These are phyloP conservation scores for Colletotrichum lindemuthianum DNA, from an alignment of 2,329 filamentous ascomycete species.

Conservation along the genomic window DNA sequence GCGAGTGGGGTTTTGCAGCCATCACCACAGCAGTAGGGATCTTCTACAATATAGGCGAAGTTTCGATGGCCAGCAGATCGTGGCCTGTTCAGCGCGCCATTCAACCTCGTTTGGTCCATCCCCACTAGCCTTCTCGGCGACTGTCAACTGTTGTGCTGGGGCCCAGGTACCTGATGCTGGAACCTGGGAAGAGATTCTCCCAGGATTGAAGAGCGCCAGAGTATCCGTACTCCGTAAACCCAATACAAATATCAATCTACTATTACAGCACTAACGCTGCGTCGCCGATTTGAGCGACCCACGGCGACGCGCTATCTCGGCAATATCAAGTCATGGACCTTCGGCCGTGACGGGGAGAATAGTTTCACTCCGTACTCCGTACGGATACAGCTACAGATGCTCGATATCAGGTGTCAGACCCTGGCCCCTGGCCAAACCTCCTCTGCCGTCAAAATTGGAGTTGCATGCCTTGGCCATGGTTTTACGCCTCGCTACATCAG, in stretches of 20 bases:
- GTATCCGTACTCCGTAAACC: no score
- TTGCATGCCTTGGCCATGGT: no score
- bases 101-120: constrained; percentile 13
- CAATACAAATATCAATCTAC: no score
- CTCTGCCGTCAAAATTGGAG: background rate
- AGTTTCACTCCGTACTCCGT: no score
- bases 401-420: constrained; percentile 24
- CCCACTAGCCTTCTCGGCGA: constrained; percentile 5
- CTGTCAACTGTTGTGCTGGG: background rate
- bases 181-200: background rate
- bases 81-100: constrained; percentile 11
- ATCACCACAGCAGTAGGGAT: no score
- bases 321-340: constrained; percentile 11
- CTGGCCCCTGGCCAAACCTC: constrained; percentile 6
- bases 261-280: no score
- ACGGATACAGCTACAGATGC: constrained; percentile 15
- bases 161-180: constrained; percentile 2
- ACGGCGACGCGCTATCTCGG: constrained; percentile 1
- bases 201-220: background rate
- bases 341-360: constrained; percentile 16
- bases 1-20: no score
- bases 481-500: no score
- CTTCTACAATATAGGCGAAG: background rate
- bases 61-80: constrained; percentile 16
- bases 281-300: no score